Base-by-base conservation (phyloP, 495 filamentous ascomycete genomes). In the Staphylotrichum longicolle region DNA sequence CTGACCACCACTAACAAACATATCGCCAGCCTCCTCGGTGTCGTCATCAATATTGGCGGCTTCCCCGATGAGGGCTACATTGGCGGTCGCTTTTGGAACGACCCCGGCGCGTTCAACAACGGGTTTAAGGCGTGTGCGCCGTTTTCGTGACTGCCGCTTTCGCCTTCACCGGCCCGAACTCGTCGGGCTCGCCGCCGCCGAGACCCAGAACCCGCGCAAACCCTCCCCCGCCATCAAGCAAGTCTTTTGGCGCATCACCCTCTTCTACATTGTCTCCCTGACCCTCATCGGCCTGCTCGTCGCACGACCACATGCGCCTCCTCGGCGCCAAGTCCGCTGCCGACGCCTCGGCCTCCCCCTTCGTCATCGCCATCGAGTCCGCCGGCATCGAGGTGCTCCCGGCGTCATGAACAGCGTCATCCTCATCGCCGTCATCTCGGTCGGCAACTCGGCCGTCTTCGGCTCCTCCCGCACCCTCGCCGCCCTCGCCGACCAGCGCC, bases 131-230 rank as follows among this genome's bases (percentile, higher is more conserved):
- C 45, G 80, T 98, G 11, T 97, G 93, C 80, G 89, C 86, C 70
- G 90, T 96, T 58, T 93, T 98, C 63, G 92, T 97, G 63, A 94
- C 90, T 27, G 91, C 93, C 3, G 91, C 92, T 37, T 96, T 97
- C 68, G 86, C 93, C 58, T 98, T 96, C 66, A 84, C 91, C 5
- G 93, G 93, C 47, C 92, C 10, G 93, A 98, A 70, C 77, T 97
- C n/a, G 92, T 96, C 55, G 93, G 91, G 57, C 82, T 96, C 40
- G 91, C 91, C 34, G 91, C 91, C 44, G 91, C 91, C 44, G 91
- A 96, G 70, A 91, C 91, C 3, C 85, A 83, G 5, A 95, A 95
- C 70, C 91, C 91, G 9, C 85, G 91, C 62, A 95, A 93, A 68
- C 88, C 12, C 82, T 96, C 6, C 91, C 91, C 87, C 0, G 91